phyloP scores from a whole-genome alignment of 805 yeast species.

The Spathaspora arborariae region DNA sequence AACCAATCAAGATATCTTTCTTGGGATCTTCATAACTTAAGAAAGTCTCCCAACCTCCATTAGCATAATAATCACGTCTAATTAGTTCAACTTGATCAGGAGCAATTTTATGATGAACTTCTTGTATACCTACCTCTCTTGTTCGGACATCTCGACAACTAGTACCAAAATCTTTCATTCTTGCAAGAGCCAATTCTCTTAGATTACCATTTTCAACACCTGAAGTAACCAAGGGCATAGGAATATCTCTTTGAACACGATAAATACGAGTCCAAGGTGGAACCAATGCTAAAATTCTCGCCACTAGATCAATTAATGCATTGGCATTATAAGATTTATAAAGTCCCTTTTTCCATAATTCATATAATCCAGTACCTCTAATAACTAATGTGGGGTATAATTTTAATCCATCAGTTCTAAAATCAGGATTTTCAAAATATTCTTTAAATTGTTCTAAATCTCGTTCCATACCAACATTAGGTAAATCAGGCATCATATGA shows the following conservation, averaged over 20 bases:
- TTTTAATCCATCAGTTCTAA: constrained; percentile 95
- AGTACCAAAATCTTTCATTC: constrained; percentile 98
- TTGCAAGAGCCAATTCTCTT: constrained; percentile 89
- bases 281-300: constrained; percentile 90
- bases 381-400: constrained; percentile 94
- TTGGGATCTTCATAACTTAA: constrained; percentile 94
- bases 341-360: constrained; percentile 93
- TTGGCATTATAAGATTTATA: constrained; percentile 94
- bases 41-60: constrained; percentile 99
- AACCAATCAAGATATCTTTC: constrained; percentile 91
- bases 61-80: constrained; percentile 93
- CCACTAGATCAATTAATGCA: constrained; percentile 90
- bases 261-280: constrained; percentile 99
- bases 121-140: constrained; percentile 97
- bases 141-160: constrained; percentile 95
- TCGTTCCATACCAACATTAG: constrained; percentile 98
- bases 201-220: constrained; percentile 98
- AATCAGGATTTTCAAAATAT: constrained; percentile 94
- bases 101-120: constrained; percentile 92
- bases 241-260: constrained; percentile 97
- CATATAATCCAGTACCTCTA: constrained; percentile 95
- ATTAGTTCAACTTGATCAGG: constrained; percentile 97
- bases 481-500: constrained; percentile 99
- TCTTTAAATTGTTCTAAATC: constrained; percentile 94
- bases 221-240: constrained; percentile 96